Conservation (phyloP, 305 asterid genomes). For the Salvia sclarea region DNA sequence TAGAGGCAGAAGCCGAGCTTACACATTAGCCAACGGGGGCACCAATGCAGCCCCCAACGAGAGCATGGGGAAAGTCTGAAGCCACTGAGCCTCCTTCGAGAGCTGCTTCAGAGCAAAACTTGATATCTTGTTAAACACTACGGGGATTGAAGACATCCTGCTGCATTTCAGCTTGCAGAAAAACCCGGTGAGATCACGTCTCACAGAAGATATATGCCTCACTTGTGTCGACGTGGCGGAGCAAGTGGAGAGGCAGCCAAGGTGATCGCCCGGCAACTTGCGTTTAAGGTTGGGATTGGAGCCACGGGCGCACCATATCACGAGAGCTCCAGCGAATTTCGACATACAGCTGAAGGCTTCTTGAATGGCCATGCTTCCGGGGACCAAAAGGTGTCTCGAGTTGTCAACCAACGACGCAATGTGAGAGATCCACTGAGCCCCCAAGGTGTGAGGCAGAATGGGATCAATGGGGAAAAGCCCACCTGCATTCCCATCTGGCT, state of each 20-base stretch:
- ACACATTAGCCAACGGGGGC: constrained; percentile 76
- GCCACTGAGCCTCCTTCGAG: constrained; percentile 55
- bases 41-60: constrained; percentile 75
- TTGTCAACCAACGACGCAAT: constrained; percentile 54
- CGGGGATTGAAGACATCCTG: constrained; percentile 45
- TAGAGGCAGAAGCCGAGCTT: constrained; percentile 39
- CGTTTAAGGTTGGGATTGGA: constrained; percentile 47
- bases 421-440: constrained; percentile 50
- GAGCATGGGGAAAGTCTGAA: constrained; percentile 60
- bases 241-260: constrained; percentile 42
- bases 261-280: constrained; percentile 37
- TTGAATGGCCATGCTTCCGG: constrained; percentile 68
- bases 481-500: constrained; percentile 53
- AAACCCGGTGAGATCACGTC: constrained; percentile 45
- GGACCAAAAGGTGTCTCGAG: constrained; percentile 55
- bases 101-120: constrained; percentile 59
- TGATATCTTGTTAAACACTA: constrained; percentile 54
- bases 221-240: constrained; percentile 40
- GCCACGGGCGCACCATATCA: constrained; percentile 67
- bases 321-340: constrained; percentile 68
- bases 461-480: constrained; percentile 60
- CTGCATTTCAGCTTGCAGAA: constrained; percentile 42
- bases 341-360: constrained; percentile 76
- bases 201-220: constrained; percentile 46
- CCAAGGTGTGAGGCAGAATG: constrained; percentile 49